Evolutionary conservation across 2,329 filamentous ascomycete species (phyloP).

Genomic region (Cadophora luteo-olivacea): DNA sequence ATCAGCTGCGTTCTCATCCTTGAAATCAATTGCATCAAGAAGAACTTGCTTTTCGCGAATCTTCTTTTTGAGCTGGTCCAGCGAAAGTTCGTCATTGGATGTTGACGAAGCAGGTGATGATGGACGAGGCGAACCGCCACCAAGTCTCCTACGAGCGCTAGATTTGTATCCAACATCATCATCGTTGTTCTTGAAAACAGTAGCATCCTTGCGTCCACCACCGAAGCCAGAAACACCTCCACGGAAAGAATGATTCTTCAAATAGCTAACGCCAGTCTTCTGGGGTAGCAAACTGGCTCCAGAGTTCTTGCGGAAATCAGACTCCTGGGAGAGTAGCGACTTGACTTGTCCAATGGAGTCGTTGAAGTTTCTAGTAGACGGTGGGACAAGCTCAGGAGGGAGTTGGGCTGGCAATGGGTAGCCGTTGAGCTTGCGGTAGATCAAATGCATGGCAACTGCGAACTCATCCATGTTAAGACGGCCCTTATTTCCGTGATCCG

Average conservation of each 20-base stretch:
- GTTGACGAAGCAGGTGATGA: slow-evolving; percentile 72
- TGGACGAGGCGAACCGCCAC: slow-evolving; percentile 77
- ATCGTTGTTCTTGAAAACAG: slow-evolving; percentile 95
- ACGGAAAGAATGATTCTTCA: slow-evolving; percentile 94
- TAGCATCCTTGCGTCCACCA: slow-evolving; percentile 85
- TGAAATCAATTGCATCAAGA: slow-evolving; percentile 94
- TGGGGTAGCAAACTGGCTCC: slow-evolving; percentile 92
- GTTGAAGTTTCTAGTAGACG: slow-evolving; percentile 91
- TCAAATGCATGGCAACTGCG: slow-evolving; percentile 97
- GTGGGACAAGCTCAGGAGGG: slow-evolving; percentile 90
- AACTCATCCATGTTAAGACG: slow-evolving; percentile 96
- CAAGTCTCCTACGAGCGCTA: slow-evolving; percentile 85
- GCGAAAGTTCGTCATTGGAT: slow-evolving; percentile 79
- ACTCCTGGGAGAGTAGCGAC: slow-evolving; percentile 85
- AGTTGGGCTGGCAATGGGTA: slow-evolving; percentile 89
- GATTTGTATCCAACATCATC: slow-evolving; percentile 92
- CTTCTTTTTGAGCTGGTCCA: slow-evolving; percentile 91
- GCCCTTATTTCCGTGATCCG: slow-evolving; percentile 92
- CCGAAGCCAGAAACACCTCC: slow-evolving; percentile 60
- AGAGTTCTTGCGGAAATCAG: slow-evolving; percentile 85
- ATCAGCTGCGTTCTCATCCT: slow-evolving; percentile 86
- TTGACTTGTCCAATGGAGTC: slow-evolving; percentile 95
- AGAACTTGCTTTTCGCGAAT: slow-evolving; percentile 94
- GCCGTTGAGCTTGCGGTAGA: slow-evolving; percentile 95
- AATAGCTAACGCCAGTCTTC: slow-evolving; percentile 96